Conservation (phyloP, 1,284 basidiomycete species). For the Cerioporus squamosus region DNA sequence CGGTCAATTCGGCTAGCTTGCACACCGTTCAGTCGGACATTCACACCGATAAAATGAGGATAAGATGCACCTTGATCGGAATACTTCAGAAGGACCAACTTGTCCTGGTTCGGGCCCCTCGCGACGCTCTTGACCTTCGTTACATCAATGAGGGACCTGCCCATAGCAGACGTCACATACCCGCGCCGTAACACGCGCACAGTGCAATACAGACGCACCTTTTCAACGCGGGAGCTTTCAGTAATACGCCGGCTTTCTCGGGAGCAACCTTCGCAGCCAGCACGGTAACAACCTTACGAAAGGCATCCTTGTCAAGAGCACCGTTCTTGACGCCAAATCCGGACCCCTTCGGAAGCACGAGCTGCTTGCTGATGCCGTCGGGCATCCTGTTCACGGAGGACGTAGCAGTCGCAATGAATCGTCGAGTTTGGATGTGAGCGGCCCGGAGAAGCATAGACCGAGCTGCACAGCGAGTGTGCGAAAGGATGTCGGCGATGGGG, state of each 20-base stretch:
- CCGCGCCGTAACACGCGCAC: background rate
- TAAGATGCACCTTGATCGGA: slow-evolving; percentile 57
- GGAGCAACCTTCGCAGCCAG: slow-evolving; percentile 71
- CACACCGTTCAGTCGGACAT: slow-evolving; percentile 27
- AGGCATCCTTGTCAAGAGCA: slow-evolving; percentile 65
- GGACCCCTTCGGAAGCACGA: slow-evolving; percentile 62
- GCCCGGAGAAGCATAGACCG: slow-evolving; percentile 24
- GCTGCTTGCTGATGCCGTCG: slow-evolving; percentile 22
- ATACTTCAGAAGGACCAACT: slow-evolving; percentile 67
- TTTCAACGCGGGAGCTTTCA: slow-evolving; percentile 59
- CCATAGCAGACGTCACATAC: background rate
- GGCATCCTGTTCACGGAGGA: slow-evolving; percentile 21
- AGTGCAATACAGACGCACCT: slow-evolving; percentile 47
- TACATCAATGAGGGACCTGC: slow-evolving; percentile 63
- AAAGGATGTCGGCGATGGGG: background rate
- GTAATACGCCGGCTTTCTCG: slow-evolving; percentile 54
- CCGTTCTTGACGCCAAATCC: slow-evolving; percentile 45
- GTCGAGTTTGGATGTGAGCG: slow-evolving; percentile 10
- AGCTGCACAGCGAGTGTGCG: background rate
- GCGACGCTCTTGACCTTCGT: slow-evolving; percentile 68
- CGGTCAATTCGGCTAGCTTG: slow-evolving; percentile 71
- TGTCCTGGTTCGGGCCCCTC: slow-evolving; percentile 51
- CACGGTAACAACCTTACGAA: slow-evolving; percentile 65
- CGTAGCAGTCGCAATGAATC: slow-evolving; percentile 11
- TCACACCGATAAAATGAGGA: slow-evolving; percentile 3